These are phyloP conservation scores for Pestalotiopsis sp. DNA, from an alignment of 2,329 filamentous ascomycete species.

Conservation along the genomic window DNA sequence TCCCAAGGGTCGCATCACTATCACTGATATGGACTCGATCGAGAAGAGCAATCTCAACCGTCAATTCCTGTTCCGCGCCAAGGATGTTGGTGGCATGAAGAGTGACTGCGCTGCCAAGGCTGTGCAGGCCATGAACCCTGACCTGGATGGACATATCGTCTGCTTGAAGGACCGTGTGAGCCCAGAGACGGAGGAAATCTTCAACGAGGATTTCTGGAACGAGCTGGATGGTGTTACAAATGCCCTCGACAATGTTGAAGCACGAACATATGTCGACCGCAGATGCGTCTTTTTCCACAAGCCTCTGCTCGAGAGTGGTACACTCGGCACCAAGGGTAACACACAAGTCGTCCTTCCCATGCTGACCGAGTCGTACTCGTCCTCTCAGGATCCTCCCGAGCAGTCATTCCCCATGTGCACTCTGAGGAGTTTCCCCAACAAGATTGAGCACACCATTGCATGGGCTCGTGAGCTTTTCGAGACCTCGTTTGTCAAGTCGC, in stretches of 20 bases:
- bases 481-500: conserved; percentile 88
- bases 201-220: conserved; percentile 93
- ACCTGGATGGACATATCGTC: conserved; percentile 83
- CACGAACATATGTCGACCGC: conserved; percentile 92
- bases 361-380: conserved; percentile 95
- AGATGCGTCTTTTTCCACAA: conserved; percentile 99
- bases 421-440: conserved; percentile 94
- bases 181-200: conserved; percentile 88
- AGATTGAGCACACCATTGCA: conserved; percentile 97
- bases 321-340: conserved; percentile 98
- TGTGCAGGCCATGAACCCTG: conserved; percentile 95
- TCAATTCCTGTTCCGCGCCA: conserved; percentile 92
- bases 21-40: conserved; percentile 98
- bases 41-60: conserved; percentile 99
- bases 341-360: conserved; percentile 92
- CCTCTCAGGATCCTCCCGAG: conserved; percentile 95
- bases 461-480: conserved; percentile 98
- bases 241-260: conserved; percentile 95
- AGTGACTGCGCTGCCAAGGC: conserved; percentile 89
- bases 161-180: conserved; percentile 89
- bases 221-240: conserved; percentile 91
- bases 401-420: conserved; percentile 99
- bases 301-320: conserved; percentile 93
- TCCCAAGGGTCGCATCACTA: conserved; percentile 83
- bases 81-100: conserved; percentile 95